Base-by-base conservation (phyloP, 1,284 basidiomycete genomes). In the Ceraceosorus guamensis region DNA sequence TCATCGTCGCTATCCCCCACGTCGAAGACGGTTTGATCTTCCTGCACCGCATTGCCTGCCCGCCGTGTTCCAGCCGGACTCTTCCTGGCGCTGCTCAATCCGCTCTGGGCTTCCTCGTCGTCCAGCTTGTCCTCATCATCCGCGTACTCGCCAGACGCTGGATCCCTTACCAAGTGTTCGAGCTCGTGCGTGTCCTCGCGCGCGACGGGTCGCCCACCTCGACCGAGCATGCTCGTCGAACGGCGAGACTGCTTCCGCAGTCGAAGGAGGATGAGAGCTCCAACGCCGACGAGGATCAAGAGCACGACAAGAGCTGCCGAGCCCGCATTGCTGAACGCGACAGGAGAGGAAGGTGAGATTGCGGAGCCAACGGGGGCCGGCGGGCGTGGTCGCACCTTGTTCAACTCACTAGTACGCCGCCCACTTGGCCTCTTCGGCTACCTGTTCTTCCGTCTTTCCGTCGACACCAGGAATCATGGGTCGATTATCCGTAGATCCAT, bases 231-330 rank as follows among this genome's bases (percentile, higher is more conserved):
- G 84, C 63, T 83, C 82, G 14, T 64, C 66, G 49, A 45, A 48
- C 62, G 64, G 39, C 68, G 59, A 24, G 66, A 31, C 46, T 52
- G 35, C 49, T 83, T 79, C 8, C 87, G 81, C 18, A 81, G 76
- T 41, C 87, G 82, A 77, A 83, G 86, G 82, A 86, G 87, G 55
- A 90, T 77, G 76, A 86, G 88, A 14, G 81, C 77, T 0, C 84
- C 89, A 45, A 91, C 81, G n/a, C 80, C 81, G 8, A 85, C 73
- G 30, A 82, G 81, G 59, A 95, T 82, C 47, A 95, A 77, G 2
- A 53, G 34, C 30, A 57, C 41, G 16, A 53, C 31, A 32, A 44
- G 47, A 7, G 51, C 52, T 31, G 56, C 56, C 16, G 41, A 43
- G 5, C 52, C 56, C 16, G 52, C 56, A 41, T 54, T 54, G 43